Base-by-base conservation (phyloP, 805 yeast genomes). In the Metschnikowia arizonensis region DNA sequence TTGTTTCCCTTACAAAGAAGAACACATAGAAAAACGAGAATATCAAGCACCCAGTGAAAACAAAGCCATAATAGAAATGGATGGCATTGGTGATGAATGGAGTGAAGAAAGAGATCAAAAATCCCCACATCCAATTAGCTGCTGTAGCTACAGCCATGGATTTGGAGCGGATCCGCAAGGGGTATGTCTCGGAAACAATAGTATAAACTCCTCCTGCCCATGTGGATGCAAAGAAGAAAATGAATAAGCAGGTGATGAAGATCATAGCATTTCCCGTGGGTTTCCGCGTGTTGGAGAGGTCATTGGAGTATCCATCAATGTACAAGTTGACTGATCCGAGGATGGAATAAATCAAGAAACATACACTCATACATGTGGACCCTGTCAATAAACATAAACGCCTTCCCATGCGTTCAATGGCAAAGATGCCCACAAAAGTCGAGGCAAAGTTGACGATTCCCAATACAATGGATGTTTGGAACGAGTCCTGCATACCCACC, bases 1-100 rank as follows among this genome's bases (percentile, higher is more conserved):
- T 81, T 45, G 95, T 88, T 67, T 85, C 91, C 57, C 81, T 81
- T 49, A 88, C 80, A 55, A 76, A 75, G 73, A 86, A 81, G 73
- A 76, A 80, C 44, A 85, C 85, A 63, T 83, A 88, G 65, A 83
- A 71, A 61, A 82, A 68, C 41, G 82, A 73, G 52, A 79, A 77
- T 17, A 80, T 65, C 68, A 81, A 67, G 62, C 85, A 81, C 2
- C 85, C 86, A 57, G 79, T 66, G 67, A 81, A 76, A 55, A 82
- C 78, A 57, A 76, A 82, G 1, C 95, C 95, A 54, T 78, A 76
- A 54, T 74, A 73, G 66, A 81, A 85, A 31, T 82, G 84, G 57
- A 86, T 79, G 30, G 69, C 66, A 3, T 68, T 61, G 8, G 82
- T 81, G 45, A 87, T 74, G 53, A 77, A 73, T 12, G 95, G 93